Base-by-base conservation (phyloP, 2,329 filamentous ascomycete genomes). In the Penicillium sp. region DNA sequence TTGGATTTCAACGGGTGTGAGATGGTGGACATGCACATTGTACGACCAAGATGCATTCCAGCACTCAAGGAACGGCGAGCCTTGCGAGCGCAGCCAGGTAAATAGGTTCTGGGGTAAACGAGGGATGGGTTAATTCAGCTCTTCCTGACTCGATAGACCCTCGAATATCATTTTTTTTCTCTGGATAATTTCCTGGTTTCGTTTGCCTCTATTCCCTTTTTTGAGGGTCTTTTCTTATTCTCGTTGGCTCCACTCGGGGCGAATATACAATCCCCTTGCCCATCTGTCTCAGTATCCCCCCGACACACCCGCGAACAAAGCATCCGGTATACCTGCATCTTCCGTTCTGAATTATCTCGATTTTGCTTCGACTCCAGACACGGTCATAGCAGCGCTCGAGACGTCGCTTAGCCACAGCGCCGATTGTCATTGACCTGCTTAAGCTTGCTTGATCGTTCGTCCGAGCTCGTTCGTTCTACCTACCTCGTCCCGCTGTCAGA, bases 1-100 rank as follows among this genome's bases (percentile, higher is more conserved):
- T 63, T 64, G 63, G 49, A 61, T 61, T 53, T 55, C 52, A 57
- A 59, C 54, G 57, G 56, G 52, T 59, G 51, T 63, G 60, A 62
- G 61, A 58, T 49, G 55, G 52, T 15, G 45, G 55, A 55, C 49
- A 56, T 45, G 34, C 42, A 39, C 43, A 60, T 65, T 67, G 64
- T 66, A 63, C 57, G 25, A 61, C 63, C 59, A 25, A 28, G 5
- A 10, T 10, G 17, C 28, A 37, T 28, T 45, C 8, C 8, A 31
- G 34, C 28, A 22, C 8, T 10, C 39, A 25, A 55, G 35, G 49
- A 49, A 45, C 39, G 22, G 41, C 47, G 15, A 15, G 52, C 61
- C 43, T 57, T 59, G 54, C 57, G 63, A 56, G 59, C 22, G 52
- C 53, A 59, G 45, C 47, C 15, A 60, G 41, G 38, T 22, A 11